A percentile compares a stretch with the other conserved stretches of the same genome.
These are phyloP conservation scores for Pulveroboletus frians DNA, from an alignment of 768 basidiomycete species.

Conservation along the genomic window DNA sequence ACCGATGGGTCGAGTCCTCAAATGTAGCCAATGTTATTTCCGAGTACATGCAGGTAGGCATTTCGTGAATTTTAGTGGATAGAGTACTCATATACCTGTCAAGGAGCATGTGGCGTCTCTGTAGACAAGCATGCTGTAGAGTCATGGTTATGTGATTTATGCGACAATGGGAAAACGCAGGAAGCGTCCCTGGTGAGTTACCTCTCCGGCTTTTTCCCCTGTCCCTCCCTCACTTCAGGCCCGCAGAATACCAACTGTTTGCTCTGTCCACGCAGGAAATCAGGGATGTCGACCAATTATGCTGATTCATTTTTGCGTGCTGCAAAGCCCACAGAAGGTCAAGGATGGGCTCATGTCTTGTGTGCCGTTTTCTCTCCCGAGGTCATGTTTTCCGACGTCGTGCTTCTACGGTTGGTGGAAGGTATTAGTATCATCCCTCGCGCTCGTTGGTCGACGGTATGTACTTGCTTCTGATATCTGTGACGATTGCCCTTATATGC, in stretches of 20 bases:
- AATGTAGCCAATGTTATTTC: conserved; percentile 77
- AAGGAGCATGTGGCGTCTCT: conserved; percentile 66
- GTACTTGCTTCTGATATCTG: conserved; percentile 23
- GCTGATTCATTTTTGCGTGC: conserved; percentile 65
- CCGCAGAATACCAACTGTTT: conserved; percentile 76
- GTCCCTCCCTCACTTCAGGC: background rate
- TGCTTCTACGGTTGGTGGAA: conserved; percentile 73
- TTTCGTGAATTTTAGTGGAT: background rate
- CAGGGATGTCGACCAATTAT: conserved; percentile 38
- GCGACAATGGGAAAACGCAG: conserved; percentile 73
- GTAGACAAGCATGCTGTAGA: conserved; percentile 61
- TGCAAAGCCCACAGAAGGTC: conserved; percentile 88
- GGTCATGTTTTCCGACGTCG: conserved; percentile 73
- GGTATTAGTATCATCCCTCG: conserved; percentile 71
- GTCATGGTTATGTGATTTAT: conserved; percentile 83
- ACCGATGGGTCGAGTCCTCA: conserved; percentile 69
- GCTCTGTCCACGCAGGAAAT: conserved; percentile 61
- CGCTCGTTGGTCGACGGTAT: conserved; percentile 69
- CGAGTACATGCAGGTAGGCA: conserved; percentile 69
- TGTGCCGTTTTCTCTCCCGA: conserved; percentile 89
- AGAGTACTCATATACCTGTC: conserved; percentile 4
- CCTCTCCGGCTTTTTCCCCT: background rate
- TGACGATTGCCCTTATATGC: conserved; percentile 8
- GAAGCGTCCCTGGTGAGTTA: conserved; percentile 75
- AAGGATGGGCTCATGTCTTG: conserved; percentile 87